These are phyloP conservation scores for Aspergillus sp. DNA, from an alignment of 2,329 filamentous ascomycete species.

Conservation along the genomic window DNA sequence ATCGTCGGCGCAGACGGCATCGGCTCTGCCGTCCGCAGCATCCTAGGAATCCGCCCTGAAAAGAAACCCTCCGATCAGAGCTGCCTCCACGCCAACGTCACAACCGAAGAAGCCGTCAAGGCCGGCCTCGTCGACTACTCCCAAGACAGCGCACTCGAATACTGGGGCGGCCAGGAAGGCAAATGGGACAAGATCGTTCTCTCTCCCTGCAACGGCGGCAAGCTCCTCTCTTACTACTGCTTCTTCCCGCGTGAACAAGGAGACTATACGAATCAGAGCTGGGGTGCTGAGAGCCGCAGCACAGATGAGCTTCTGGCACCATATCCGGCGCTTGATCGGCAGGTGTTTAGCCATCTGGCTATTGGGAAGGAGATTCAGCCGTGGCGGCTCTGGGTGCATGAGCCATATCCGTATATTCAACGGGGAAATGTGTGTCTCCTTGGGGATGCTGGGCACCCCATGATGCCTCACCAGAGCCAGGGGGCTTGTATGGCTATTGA, in stretches of 20 bases:
- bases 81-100: slow-evolving; percentile 60
- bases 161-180: slow-evolving; percentile 58
- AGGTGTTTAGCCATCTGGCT: slow-evolving; percentile 51
- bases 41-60: slow-evolving; percentile 56
- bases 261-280: slow-evolving; percentile 56
- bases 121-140: slow-evolving; percentile 59
- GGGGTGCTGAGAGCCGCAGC: slow-evolving; percentile 48
- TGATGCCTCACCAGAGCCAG: slow-evolving; percentile 65
- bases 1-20: slow-evolving; percentile 62
- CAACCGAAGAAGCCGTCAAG: slow-evolving; percentile 53
- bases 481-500: slow-evolving; percentile 64
- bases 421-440: slow-evolving; percentile 51
- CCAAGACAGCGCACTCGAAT: slow-evolving; percentile 55
- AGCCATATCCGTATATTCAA: slow-evolving; percentile 54
- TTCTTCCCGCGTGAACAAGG: slow-evolving; percentile 58
- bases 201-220: slow-evolving; percentile 60
- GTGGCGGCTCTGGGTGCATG: slow-evolving; percentile 60
- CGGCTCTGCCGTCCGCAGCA: slow-evolving; percentile 56
- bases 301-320: slow-evolving; percentile 55
- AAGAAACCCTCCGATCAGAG: slow-evolving; percentile 54
- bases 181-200: slow-evolving; percentile 65
- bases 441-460: slow-evolving; percentile 62
- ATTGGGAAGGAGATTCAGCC: slow-evolving; percentile 59
- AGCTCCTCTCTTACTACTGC: slow-evolving; percentile 62
- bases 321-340: slow-evolving; percentile 54